Conservation (phyloP, 192 early-diverging fungal species). For the Coemansia sp. region DNA sequence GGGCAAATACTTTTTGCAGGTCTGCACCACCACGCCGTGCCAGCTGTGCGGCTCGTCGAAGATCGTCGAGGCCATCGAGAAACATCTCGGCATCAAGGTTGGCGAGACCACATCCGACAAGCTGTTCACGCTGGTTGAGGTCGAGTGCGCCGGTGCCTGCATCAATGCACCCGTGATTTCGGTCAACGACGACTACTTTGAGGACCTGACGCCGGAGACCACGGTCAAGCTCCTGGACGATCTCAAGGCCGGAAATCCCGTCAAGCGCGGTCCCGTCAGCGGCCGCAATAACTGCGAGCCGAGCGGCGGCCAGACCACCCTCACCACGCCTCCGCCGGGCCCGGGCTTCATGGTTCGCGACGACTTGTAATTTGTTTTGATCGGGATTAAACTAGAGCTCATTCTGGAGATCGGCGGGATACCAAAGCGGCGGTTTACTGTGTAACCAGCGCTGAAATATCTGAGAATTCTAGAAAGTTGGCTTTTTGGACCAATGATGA, state of each 20-base stretch:
- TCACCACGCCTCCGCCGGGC: slow-evolving; percentile 82
- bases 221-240: slow-evolving; percentile 84
- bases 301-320: slow-evolving; percentile 69
- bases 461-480: too few relatives aligned
- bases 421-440: too few relatives aligned
- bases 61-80: slow-evolving; percentile 83
- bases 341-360: slow-evolving; percentile 84
- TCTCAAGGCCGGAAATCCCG: slow-evolving; percentile 74
- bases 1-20: slow-evolving; percentile 97
- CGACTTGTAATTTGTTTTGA: slow-evolving; percentile 62
- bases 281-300: slow-evolving; percentile 90
- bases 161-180: slow-evolving; percentile 97
- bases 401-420: too few relatives aligned
- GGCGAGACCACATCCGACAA: slow-evolving; percentile 93
- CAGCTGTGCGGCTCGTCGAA: slow-evolving; percentile 90
- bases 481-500: too few relatives aligned
- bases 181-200: slow-evolving; percentile 98
- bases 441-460: not conserved
- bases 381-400: too few relatives aligned
- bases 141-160: slow-evolving; percentile 99
- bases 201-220: slow-evolving; percentile 92
- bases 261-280: slow-evolving; percentile 77
- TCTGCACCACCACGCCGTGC: slow-evolving; percentile 98
- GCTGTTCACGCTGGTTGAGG: slow-evolving; percentile 97
- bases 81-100: slow-evolving; percentile 85